Conservation (phyloP, 164 flowering plant genomes). For the Euptelea pleiosperma region DNA sequence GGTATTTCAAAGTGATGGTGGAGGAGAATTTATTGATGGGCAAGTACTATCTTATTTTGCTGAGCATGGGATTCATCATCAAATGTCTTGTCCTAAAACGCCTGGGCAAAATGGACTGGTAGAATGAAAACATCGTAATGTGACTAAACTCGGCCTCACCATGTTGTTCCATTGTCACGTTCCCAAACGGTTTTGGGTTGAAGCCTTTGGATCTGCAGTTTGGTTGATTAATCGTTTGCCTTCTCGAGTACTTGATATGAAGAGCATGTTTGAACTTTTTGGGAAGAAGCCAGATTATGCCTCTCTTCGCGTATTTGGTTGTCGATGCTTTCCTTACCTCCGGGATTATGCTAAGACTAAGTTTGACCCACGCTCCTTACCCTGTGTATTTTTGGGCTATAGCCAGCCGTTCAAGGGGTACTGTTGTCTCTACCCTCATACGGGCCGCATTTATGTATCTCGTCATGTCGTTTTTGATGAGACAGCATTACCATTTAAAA, state of each 20-base stretch:
- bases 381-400: not conserved
- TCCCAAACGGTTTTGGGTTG: not conserved
- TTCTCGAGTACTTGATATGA: not conserved
- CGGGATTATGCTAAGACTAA: not conserved
- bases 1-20: not conserved
- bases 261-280: not conserved
- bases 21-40: not conserved
- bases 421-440: not conserved
- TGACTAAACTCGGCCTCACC: not conserved
- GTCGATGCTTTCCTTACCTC: not conserved
- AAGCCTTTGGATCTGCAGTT: not conserved
- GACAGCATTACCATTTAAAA: not conserved
- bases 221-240: not conserved
- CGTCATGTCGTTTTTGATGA: too few relatives aligned
- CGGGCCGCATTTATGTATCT: not conserved
- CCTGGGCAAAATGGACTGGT: not conserved
- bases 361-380: not conserved
- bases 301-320: not conserved
- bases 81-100: not conserved
- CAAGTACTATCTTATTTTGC: too few relatives aligned
- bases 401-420: not conserved
- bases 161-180: not conserved
- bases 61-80: not conserved
- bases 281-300: not conserved
- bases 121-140: not conserved